Evolutionary conservation across 2,329 filamentous ascomycete genomes (phyloP).

Genomic region (Plectosphaerella sp.): DNA sequence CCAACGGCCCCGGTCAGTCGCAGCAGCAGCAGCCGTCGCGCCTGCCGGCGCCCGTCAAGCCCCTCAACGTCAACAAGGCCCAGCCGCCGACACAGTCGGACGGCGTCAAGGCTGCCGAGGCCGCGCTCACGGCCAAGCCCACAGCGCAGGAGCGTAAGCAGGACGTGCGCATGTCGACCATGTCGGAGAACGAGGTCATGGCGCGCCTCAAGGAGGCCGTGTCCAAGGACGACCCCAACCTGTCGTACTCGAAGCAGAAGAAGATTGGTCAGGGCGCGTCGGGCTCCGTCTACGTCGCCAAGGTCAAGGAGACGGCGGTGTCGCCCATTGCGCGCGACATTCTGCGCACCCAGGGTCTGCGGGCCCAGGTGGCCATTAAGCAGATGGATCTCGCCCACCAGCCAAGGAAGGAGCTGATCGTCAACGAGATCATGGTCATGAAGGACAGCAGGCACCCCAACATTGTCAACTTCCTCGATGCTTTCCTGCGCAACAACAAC

Average conservation of each 20-base stretch:
- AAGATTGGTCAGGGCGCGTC: constrained; percentile 99
- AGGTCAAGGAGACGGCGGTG: constrained; percentile 83
- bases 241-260: constrained; percentile 98
- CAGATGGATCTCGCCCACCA: constrained; percentile 99
- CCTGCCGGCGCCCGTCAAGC: constrained; percentile 65
- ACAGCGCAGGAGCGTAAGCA: constrained; percentile 69
- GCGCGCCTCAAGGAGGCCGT: constrained; percentile 90
- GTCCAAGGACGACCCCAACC: constrained; percentile 88
- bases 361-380: constrained; percentile 95
- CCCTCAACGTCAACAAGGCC: constrained; percentile 73
- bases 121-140: constrained; percentile 81
- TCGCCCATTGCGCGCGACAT: constrained; percentile 76
- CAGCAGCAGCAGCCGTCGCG: constrained; percentile 29
- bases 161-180: constrained; percentile 96
- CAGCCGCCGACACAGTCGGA: constrained; percentile 48
- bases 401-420: constrained; percentile 94
- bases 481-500: constrained; percentile 91
- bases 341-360: constrained; percentile 71
- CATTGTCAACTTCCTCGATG: constrained; percentile 98
- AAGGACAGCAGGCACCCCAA: constrained; percentile 98
- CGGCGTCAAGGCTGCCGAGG: constrained; percentile 83
- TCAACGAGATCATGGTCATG: constrained; percentile 99
- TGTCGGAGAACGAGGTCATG: constrained; percentile 98
- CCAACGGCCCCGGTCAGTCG: constrained; percentile 19
- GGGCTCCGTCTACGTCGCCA: constrained; percentile 95